Conservation (phyloP, 2,329 filamentous ascomycete genomes). For the Spiromastix sp. region DNA sequence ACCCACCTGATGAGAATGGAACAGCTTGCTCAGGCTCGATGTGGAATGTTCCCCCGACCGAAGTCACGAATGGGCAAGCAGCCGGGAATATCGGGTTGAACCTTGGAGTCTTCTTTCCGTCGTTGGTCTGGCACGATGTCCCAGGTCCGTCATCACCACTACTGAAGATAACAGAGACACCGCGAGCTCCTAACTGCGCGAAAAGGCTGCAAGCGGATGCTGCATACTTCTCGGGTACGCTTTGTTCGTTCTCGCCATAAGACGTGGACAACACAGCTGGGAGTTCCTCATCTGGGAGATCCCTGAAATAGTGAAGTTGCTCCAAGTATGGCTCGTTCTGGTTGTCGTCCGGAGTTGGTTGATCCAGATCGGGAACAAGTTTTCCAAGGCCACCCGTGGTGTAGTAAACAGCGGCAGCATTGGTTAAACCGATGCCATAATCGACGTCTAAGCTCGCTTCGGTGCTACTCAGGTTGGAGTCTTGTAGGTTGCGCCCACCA, state of each 20-base stretch:
- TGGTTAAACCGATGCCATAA: conserved; percentile 46
- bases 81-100: conserved; percentile 47
- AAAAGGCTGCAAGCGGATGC: conserved; percentile 52
- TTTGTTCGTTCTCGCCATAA: conserved; percentile 59
- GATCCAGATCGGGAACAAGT: conserved; percentile 38
- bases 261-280: conserved; percentile 59
- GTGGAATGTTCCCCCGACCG: conserved; percentile 49
- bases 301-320: conserved; percentile 50
- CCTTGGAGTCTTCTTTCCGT: conserved; percentile 40
- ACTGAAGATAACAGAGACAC: conserved; percentile 55
- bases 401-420: conserved; percentile 46
- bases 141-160: conserved; percentile 54
- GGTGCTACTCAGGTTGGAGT: conserved; percentile 29
- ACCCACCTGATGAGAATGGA: conserved; percentile 43
- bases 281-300: conserved; percentile 42
- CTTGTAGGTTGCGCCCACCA: conserved; percentile 42
- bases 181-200: conserved; percentile 55
- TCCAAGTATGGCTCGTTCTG: conserved; percentile 58
- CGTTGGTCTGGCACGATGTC: conserved; percentile 43
- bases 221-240: conserved; percentile 49
- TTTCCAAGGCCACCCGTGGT: conserved; percentile 48
- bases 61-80: conserved; percentile 52
- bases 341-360: conserved; percentile 31
- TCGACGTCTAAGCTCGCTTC: conserved; percentile 58
- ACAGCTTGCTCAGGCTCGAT: conserved; percentile 43